Conservation (phyloP, 805 yeast species). For the Monosporozyma aquatica region DNA sequence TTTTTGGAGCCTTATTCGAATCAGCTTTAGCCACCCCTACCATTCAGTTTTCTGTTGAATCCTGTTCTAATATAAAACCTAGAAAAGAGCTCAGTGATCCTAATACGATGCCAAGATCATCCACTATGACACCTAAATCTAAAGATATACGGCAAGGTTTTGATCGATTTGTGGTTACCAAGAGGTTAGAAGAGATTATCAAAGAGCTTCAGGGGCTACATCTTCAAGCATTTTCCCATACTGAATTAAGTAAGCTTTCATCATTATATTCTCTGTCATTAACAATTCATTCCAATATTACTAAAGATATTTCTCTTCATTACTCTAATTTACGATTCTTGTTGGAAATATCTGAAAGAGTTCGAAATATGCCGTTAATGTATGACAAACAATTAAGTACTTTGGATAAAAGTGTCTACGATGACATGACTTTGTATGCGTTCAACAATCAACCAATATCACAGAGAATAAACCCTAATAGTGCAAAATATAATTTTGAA, state of each 20-base stretch:
- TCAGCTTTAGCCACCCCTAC: slow-evolving; percentile 43
- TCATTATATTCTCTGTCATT: slow-evolving; percentile 14
- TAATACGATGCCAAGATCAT: slow-evolving; percentile 26
- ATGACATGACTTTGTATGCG: slow-evolving; percentile 5
- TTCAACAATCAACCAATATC: background rate
- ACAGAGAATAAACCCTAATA: background rate
- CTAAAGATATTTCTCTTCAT: background rate
- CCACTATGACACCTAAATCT: slow-evolving; percentile 27
- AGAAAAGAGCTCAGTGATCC: too few species aligned
- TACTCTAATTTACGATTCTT: background rate
- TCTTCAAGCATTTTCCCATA: slow-evolving; percentile 10
- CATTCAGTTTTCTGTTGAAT: background rate
- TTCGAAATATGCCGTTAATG: slow-evolving; percentile 16
- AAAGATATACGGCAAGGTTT: slow-evolving; percentile 17
- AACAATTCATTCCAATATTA: background rate
- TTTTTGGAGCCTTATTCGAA: slow-evolving; percentile 40
- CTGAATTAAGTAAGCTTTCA: slow-evolving; percentile 14
- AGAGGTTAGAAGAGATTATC: slow-evolving; percentile 13
- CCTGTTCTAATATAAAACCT: background rate
- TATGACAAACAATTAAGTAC: slow-evolving; percentile 16
- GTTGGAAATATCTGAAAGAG: slow-evolving; percentile 15
- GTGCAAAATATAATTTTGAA: slow-evolving; percentile 7
- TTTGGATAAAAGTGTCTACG: slow-evolving; percentile 12
- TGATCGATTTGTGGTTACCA: slow-evolving; percentile 19
- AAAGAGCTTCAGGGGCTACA: slow-evolving; percentile 11